phyloP scores from a whole-genome alignment of 2,329 filamentous ascomycete species.

The Chaetomiaceae sp. region DNA sequence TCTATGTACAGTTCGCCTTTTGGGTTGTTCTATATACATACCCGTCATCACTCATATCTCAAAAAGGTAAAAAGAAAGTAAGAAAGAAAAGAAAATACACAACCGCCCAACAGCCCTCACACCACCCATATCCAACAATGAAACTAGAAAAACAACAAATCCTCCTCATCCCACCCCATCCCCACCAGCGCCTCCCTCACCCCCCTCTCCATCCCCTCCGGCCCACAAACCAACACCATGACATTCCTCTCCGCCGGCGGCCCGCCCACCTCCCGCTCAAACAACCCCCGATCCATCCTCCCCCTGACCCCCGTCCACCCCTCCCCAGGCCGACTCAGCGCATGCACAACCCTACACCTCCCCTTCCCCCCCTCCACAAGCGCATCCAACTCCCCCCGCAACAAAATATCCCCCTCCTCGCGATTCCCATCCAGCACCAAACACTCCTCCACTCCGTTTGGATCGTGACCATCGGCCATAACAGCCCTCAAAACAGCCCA shows the following conservation, averaged over 20 bases:
- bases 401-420: constrained; percentile 75
- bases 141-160: constrained; percentile 73
- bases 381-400: constrained; percentile 63
- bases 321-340: constrained; percentile 58
- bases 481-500: constrained; percentile 77
- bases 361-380: constrained; percentile 50
- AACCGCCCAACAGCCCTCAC: too few species aligned
- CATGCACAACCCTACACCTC: constrained; percentile 62
- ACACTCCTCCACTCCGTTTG: constrained; percentile 62
- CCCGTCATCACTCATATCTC: too few species aligned
- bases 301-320: constrained; percentile 66
- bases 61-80: too few species aligned
- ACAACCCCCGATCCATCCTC: constrained; percentile 57
- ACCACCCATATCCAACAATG: too few species aligned
- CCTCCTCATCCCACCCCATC: constrained; percentile 66
- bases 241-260: constrained; percentile 41
- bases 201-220: constrained; percentile 66
- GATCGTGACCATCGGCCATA: constrained; percentile 67
- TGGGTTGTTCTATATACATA: too few species aligned
- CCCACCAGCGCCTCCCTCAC: constrained; percentile 48
- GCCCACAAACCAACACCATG: constrained; percentile 76
- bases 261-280: constrained; percentile 53
- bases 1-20: too few species aligned
- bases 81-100: too few species aligned
- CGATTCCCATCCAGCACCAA: constrained; percentile 76